Conservation (phyloP, 129 eudicot species). For the Helianthus tuberosus region DNA sequence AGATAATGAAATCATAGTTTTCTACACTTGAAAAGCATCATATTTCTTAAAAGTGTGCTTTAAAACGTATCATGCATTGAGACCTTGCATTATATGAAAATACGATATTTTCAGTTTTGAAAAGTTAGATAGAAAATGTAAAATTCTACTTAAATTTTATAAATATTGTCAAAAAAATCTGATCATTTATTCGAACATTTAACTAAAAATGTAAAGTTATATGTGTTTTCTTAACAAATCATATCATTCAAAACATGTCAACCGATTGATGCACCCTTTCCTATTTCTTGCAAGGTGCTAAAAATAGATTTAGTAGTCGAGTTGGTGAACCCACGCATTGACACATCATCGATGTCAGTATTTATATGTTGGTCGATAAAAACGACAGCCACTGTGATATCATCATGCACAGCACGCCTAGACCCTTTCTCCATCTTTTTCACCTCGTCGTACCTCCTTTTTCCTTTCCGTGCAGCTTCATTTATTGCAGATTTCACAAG, state of each 20-base stretch:
- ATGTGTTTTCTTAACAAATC: not conserved
- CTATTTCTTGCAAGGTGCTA: slow-evolving; percentile 17
- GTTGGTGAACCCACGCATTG: slow-evolving; percentile 60
- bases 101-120: too few relatives aligned
- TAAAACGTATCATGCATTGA: too few relatives aligned
- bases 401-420: slow-evolving; percentile 69
- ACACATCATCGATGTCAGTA: slow-evolving; percentile 38
- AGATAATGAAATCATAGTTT: too few relatives aligned
- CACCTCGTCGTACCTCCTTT: slow-evolving; percentile 54
- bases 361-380: slow-evolving; percentile 53
- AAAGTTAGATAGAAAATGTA: too few relatives aligned
- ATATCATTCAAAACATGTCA: not conserved
- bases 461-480: slow-evolving; percentile 53
- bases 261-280: not conserved
- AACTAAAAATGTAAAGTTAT: not conserved
- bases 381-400: slow-evolving; percentile 65
- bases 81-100: too few relatives aligned
- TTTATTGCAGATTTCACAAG: slow-evolving; percentile 58
- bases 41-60: too few relatives aligned
- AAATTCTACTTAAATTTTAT: too few relatives aligned
- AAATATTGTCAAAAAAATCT: too few relatives aligned
- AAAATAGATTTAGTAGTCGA: slow-evolving; percentile 53
- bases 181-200: not conserved
- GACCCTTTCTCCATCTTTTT: slow-evolving; percentile 50
- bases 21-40: too few relatives aligned